Conservation (phyloP, 139 green algal species). For the Closterium sp. region DNA sequence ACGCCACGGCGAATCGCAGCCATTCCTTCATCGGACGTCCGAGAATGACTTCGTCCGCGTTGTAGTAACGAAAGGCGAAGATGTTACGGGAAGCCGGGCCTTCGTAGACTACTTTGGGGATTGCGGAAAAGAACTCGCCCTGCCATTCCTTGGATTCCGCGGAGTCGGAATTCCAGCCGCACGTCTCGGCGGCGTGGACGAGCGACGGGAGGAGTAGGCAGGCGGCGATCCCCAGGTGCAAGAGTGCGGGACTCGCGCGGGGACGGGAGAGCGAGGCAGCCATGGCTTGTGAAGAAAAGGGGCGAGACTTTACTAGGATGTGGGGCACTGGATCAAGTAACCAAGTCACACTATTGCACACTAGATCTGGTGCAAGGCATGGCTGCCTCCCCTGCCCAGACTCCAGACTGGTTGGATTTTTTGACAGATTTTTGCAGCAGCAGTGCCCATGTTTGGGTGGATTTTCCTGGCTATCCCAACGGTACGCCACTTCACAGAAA, state of each 20-base stretch:
- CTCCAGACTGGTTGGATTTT: too few relatives aligned
- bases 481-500: too few relatives aligned
- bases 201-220: neutral
- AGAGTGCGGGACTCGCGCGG: neutral
- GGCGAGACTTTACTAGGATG: neutral
- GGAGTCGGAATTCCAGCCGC: neutral
- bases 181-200: neutral
- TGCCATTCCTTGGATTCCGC: neutral
- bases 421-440: too few relatives aligned
- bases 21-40: slow-evolving; percentile 52
- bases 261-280: neutral
- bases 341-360: too few relatives aligned
- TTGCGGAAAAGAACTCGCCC: neutral
- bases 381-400: too few relatives aligned
- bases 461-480: too few relatives aligned
- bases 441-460: too few relatives aligned
- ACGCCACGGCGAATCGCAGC: slow-evolving; percentile 70
- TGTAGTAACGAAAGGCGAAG: slow-evolving; percentile 34
- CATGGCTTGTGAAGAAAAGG: neutral
- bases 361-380: too few relatives aligned
- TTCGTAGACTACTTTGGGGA: slow-evolving; percentile 15
- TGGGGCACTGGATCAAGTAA: neutral
- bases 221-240: neutral
- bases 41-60: slow-evolving; percentile 41
- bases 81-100: slow-evolving; percentile 25